These are phyloP conservation scores for Erigeron philadelphicus DNA, from an alignment of 140 eudicot species.

Conservation along the genomic window DNA sequence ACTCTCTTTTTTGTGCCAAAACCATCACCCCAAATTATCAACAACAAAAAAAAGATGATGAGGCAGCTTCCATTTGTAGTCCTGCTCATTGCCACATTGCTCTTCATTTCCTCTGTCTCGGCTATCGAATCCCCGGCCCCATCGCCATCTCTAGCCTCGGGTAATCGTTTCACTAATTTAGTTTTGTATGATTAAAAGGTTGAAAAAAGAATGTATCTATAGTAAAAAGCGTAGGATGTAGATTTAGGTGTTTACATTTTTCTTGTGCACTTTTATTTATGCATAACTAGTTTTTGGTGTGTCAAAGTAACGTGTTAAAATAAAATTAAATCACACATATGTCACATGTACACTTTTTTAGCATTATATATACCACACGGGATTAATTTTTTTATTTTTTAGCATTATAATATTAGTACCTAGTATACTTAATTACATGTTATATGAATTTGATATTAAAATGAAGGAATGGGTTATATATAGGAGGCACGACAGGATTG, in stretches of 20 bases:
- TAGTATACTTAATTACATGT: neutral
- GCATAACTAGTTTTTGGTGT: too few relatives aligned
- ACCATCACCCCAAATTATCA: neutral
- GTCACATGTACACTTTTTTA: too few relatives aligned
- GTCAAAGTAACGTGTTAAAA: too few relatives aligned
- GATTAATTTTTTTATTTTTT: too few relatives aligned
- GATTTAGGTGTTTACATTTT: too few relatives aligned
- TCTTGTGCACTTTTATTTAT: too few relatives aligned
- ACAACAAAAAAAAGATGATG: neutral
- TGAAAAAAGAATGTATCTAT: too few relatives aligned
- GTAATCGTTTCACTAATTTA: neutral
- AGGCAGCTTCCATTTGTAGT: conserved; percentile 2
- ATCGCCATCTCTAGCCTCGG: conserved; percentile 2
- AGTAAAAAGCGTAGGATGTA: too few relatives aligned
- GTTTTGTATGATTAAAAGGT: neutral
- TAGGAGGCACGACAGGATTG: neutral
- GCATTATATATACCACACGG: too few relatives aligned
- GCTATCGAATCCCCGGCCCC: conserved; percentile 7
- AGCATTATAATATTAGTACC: too few relatives aligned
- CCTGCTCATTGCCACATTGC: conserved; percentile 3
- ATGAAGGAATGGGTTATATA: neutral
- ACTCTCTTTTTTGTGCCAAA: neutral
- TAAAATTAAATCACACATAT: too few relatives aligned
- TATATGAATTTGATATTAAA: too few relatives aligned
- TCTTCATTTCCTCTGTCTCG: conserved; percentile 9